Base-by-base conservation (phyloP, 768 basidiomycete species). In the Suillus hirtellus region DNA sequence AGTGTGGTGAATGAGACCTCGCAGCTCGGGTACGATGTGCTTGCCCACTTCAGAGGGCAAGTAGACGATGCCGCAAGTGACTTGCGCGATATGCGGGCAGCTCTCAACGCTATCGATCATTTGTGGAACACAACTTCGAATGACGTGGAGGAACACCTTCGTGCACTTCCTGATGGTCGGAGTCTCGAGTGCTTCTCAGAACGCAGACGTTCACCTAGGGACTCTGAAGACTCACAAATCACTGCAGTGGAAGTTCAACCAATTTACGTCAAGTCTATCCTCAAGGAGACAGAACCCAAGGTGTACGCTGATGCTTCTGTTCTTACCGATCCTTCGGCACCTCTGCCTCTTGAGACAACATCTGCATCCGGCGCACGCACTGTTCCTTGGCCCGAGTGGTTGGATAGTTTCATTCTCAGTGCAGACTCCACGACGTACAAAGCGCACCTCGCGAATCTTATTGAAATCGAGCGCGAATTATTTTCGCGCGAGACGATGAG, bases 201-300 rank as follows among this genome's bases (percentile, higher is more conserved):
- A 60, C 67, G 71, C 17, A 78, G 80, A 46, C 76, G 78, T n/a
- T 72, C 73, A 1, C 79, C 83, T 15, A 81, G 87, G 60, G 87
- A 84, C 55, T 90, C 89, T n/a, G 83, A 84, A 69, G 88, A 89
- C 71, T 90, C 89, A 1, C 82, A 86, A 60, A 70, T 70, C 27
- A 89, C 88, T 0, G 80, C 80, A 19, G 85, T 88, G 31, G 68
- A 66, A 24, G 44, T 68, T 49, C 69, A 70, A 60, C 50, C 61
- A 65, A 24, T 66, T 52, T 21, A 59, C 58, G 42, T 55, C 47
- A 43, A 31, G 7, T 24, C 60, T 14, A 74, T 72, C 58, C 65
- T 55, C 14, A 66, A 67, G 19, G 61, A 68, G 43, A 44, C n/a
- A 14, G 71, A 69, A 47, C 44, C 49, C 43, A 64, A 64, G 11